phyloP scores from a whole-genome alignment of 192 early-diverging fungal genomes.

The Rhizophagus prolifer region DNA sequence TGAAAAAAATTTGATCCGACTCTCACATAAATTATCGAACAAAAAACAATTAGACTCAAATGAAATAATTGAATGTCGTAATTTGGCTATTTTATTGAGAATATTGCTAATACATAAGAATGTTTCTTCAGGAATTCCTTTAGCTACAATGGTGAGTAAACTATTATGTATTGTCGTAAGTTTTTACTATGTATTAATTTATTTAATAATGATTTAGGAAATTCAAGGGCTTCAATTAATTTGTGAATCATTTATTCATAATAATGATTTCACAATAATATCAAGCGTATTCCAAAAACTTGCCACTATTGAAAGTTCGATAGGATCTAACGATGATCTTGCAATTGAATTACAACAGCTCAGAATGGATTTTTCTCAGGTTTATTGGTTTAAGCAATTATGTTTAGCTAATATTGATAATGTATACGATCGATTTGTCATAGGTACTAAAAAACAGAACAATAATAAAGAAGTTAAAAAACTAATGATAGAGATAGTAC shows the following conservation, averaged over 20 bases:
- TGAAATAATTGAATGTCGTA: constrained; percentile 34
- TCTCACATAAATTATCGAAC: constrained; percentile 25
- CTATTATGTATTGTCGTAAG: background rate
- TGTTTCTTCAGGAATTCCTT: background rate
- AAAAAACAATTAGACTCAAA: constrained; percentile 16
- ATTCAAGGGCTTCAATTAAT: constrained; percentile 29
- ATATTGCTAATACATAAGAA: constrained; percentile 36
- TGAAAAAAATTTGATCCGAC: constrained; percentile 32
- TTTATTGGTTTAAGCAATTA: constrained; percentile 23
- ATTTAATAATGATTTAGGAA: constrained; percentile 17
- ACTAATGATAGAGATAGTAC: constrained; percentile 12
- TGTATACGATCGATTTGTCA: constrained; percentile 15
- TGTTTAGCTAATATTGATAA: constrained; percentile 9
- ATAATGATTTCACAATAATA: background rate
- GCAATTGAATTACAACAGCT: background rate
- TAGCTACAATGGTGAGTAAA: constrained; percentile 15
- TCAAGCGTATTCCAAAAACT: constrained; percentile 20
- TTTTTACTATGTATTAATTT: background rate
- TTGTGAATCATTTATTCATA: constrained; percentile 1
- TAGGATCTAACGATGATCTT: background rate
- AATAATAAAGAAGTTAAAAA: constrained; percentile 5
- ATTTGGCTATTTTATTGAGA: constrained; percentile 37
- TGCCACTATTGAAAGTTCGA: constrained; percentile 17
- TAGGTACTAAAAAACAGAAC: background rate
- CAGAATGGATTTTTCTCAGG: background rate